A percentile compares a stretch with the other conserved stretches of the same genome.
phyloP scores from a whole-genome alignment of 768 basidiomycete genomes.

The Paxillus ammoniavirescens region DNA sequence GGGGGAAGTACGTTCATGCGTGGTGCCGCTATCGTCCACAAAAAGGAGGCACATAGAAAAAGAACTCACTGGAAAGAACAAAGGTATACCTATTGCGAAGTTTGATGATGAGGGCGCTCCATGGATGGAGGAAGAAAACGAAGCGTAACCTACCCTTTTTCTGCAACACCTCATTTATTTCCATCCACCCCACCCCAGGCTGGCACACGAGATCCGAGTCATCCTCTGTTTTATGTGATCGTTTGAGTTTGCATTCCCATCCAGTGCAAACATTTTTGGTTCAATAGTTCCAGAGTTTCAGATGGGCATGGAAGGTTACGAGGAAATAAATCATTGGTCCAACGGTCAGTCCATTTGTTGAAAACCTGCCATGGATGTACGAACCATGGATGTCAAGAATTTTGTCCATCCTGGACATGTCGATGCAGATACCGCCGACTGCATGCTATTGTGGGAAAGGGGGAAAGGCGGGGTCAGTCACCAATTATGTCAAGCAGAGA shows the following conservation, averaged over 20 bases:
- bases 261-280: background rate
- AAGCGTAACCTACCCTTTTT: slow-evolving; percentile 45
- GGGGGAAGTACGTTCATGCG: background rate
- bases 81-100: slow-evolving; percentile 52
- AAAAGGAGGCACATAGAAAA: background rate
- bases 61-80: slow-evolving; percentile 76
- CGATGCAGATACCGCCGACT: slow-evolving; percentile 72
- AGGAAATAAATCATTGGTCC: no score
- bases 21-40: background rate
- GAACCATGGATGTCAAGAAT: slow-evolving; percentile 73
- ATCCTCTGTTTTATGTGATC: slow-evolving; percentile 41
- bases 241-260: background rate
- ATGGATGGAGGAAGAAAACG: background rate
- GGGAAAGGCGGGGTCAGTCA: no score
- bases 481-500: no score
- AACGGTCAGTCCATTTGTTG: background rate
- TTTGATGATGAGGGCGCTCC: background rate
- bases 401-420: slow-evolving; percentile 75
- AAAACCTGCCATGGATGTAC: slow-evolving; percentile 7
- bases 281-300: background rate
- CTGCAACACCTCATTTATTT: slow-evolving; percentile 65
- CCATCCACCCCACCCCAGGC: slow-evolving; percentile 68
- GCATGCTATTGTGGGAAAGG: slow-evolving; percentile 9
- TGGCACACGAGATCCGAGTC: slow-evolving; percentile 77
- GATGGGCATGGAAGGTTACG: background rate